A percentile compares a stretch with the other conserved stretches of the same genome.
These are phyloP conservation scores for Paspalum vaginatum DNA, from an alignment of 176 grass and related monocot species.

Conservation along the genomic window DNA sequence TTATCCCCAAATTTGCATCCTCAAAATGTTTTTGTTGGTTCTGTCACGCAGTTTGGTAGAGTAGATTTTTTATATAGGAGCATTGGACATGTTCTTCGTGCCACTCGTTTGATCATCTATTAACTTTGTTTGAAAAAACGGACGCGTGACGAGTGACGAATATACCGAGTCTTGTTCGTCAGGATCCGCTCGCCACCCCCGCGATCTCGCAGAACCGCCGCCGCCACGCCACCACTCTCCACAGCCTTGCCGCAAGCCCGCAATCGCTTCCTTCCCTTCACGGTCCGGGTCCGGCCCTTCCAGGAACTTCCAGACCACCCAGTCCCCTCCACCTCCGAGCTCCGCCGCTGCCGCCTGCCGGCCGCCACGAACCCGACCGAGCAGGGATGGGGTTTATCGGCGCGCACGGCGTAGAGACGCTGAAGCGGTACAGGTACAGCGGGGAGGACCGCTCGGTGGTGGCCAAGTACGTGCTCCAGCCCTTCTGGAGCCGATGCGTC, in stretches of 20 bases:
- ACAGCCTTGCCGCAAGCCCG: too few relatives aligned
- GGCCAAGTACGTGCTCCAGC: slow-evolving; percentile 96
- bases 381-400: slow-evolving; percentile 82
- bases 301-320: neutral
- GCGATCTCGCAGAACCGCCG: slow-evolving; percentile 30
- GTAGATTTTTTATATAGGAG: too few relatives aligned
- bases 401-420: slow-evolving; percentile 81
- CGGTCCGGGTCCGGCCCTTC: neutral
- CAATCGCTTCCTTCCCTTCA: neutral
- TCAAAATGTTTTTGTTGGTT: too few relatives aligned
- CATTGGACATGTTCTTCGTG: too few relatives aligned
- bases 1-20: too few relatives aligned
- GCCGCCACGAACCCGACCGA: neutral
- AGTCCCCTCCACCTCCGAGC: neutral
- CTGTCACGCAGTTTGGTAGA: too few relatives aligned
- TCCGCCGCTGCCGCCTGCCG: neutral
- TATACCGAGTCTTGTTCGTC: neutral
- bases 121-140: too few relatives aligned
- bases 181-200: slow-evolving; percentile 2
- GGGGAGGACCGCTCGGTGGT: slow-evolving; percentile 88
- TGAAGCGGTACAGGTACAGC: slow-evolving; percentile 91
- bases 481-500: slow-evolving; percentile 90
- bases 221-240: neutral
- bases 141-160: too few relatives aligned
- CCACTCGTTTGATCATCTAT: too few relatives aligned